These are phyloP conservation scores for Diplodia sapinea DNA, from an alignment of 2,329 filamentous ascomycete species.

Conservation along the genomic window DNA sequence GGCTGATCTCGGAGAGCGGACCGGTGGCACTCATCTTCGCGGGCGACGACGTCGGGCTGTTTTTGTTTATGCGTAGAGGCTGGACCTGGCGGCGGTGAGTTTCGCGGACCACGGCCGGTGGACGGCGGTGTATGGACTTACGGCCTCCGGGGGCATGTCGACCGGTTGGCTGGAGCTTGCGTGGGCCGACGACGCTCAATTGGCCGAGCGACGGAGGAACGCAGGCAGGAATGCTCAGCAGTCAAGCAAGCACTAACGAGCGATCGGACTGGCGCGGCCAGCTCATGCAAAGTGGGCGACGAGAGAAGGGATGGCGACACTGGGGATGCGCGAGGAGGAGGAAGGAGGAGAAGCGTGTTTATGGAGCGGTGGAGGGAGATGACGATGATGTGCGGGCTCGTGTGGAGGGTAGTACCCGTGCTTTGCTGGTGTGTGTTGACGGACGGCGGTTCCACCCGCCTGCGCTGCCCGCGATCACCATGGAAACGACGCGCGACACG, in stretches of 20 bases:
- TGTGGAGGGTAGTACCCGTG: conserved; percentile 24
- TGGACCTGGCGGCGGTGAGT: conserved; percentile 62
- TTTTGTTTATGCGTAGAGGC: conserved; percentile 80
- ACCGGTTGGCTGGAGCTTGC: conserved; percentile 32
- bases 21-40: conserved; percentile 71
- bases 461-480: conserved; percentile 35
- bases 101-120: conserved; percentile 2
- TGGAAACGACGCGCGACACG: conserved; percentile 33
- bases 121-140: conserved; percentile 37
- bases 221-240: conserved; percentile 42
- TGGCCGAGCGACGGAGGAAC: conserved; percentile 38
- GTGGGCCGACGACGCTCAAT: conserved; percentile 37
- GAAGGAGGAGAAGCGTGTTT: conserved; percentile 17
- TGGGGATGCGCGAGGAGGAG: conserved; percentile 39
- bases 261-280: conserved; percentile 34
- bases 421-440: conserved; percentile 10
- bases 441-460: conserved; percentile 30
- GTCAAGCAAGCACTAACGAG: conserved; percentile 37
- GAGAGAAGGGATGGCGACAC: conserved; percentile 33
- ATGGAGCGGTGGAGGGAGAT: conserved; percentile 33
- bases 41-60: conserved; percentile 64
- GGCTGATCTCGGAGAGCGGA: conserved; percentile 87
- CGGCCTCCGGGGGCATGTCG: conserved; percentile 51
- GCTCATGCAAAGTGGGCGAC: conserved; percentile 33
- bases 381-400: conserved; percentile 37